phyloP scores from a whole-genome alignment of 23 red algal species.

The Cyanidiococcus yangmingshanensis region DNA sequence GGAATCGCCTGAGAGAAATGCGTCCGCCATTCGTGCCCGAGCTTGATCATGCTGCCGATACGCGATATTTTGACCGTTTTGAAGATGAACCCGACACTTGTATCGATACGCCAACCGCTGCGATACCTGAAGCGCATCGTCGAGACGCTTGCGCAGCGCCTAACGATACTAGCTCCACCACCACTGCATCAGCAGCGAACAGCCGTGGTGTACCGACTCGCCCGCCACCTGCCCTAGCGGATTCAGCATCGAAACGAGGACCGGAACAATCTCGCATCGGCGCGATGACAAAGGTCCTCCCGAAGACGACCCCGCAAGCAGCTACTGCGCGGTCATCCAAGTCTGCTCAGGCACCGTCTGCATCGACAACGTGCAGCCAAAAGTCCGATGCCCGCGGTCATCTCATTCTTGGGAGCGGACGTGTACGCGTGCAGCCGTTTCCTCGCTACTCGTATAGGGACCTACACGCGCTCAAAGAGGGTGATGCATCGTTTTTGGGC shows the following conservation, averaged over 20 bases:
- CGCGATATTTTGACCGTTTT: conserved; percentile 81
- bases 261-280: too few species aligned
- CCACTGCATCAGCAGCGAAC: background rate
- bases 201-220: background rate
- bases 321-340: background rate
- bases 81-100: conserved; percentile 4
- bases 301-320: background rate
- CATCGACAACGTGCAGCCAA: background rate
- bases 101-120: background rate
- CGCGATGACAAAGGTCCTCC: background rate
- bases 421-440: background rate
- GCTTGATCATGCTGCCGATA: conserved; percentile 56
- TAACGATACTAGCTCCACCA: background rate
- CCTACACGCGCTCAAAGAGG: background rate
- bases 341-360: background rate
- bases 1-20: conserved; percentile 39
- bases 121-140: background rate
- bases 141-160: too few species aligned
- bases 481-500: conserved; percentile 7
- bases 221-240: background rate
- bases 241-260: background rate
- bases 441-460: conserved; percentile 4
- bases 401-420: background rate
- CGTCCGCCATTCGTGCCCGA: conserved; percentile 78
- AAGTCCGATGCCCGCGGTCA: background rate